Conservation (phyloP, 352 stramenopile genomes). For the Pythium utonaiense region DNA sequence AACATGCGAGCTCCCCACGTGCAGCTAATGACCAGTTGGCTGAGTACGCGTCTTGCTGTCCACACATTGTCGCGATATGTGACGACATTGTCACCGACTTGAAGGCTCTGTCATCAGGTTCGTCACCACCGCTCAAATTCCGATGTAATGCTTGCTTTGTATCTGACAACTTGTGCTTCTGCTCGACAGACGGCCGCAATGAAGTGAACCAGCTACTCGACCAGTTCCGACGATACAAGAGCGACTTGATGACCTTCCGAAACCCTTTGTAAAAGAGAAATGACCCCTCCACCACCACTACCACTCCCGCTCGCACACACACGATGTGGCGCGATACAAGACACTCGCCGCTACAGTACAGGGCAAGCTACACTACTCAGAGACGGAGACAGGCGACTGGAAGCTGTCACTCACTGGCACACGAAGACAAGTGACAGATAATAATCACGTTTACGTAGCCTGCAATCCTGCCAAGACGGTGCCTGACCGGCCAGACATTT, state of each 20-base stretch:
- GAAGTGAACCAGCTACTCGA: conserved; percentile 59
- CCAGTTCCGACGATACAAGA: conserved; percentile 71
- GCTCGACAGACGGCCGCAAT: conserved; percentile 46
- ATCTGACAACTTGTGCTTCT: conserved; percentile 1
- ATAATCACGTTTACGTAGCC: conserved; percentile 29
- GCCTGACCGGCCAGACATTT: not conserved
- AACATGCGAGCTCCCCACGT: conserved; percentile 67
- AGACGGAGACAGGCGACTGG: not conserved
- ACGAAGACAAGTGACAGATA: conserved; percentile 22
- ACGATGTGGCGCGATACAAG: not conserved
- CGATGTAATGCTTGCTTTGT: conserved; percentile 9
- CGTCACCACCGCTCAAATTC: conserved; percentile 1
- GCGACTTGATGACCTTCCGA: conserved; percentile 68
- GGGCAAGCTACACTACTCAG: not conserved
- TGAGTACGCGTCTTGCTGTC: conserved; percentile 76
- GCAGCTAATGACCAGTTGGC: conserved; percentile 61
- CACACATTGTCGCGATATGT: conserved; percentile 71
- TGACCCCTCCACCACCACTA: not conserved
- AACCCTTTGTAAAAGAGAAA: conserved; percentile 51
- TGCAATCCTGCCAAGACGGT: conserved; percentile 5
- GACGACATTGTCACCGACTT: conserved; percentile 83
- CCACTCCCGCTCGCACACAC: not conserved
- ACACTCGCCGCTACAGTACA: not conserved
- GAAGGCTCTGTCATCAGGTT: conserved; percentile 70
- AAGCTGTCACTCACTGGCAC: conserved; percentile 1